phyloP scores from a whole-genome alignment of 73 alveolate species.

The Paraurostyla sp. region DNA sequence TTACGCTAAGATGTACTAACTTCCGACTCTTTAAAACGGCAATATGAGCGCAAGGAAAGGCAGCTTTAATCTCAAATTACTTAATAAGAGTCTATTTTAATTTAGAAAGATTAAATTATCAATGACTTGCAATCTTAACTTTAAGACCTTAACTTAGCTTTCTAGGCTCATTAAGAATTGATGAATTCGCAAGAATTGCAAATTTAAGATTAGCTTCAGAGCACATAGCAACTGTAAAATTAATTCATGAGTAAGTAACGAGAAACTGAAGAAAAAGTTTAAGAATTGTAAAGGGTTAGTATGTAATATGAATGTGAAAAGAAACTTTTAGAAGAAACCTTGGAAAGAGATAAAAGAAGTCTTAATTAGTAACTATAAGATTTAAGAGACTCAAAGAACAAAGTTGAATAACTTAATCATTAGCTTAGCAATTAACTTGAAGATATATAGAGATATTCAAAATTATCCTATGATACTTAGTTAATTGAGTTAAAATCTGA shows the following conservation, averaged over 20 bases:
- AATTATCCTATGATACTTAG: background rate
- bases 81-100: background rate
- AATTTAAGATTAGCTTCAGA: constrained; percentile 1
- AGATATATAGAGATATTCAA: background rate
- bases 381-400: background rate
- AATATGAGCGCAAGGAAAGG: constrained; percentile 10
- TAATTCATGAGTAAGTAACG: background rate
- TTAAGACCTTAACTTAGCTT: background rate
- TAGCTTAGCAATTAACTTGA: constrained; percentile 1
- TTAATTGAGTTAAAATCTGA: background rate
- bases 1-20: constrained; percentile 21
- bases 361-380: background rate
- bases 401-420: background rate
- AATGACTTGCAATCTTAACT: background rate
- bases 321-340: constrained; percentile 26
- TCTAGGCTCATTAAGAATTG: constrained; percentile 1
- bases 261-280: background rate
- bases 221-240: background rate
- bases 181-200: background rate
- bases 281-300: background rate
- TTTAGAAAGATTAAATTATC: background rate
- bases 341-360: background rate
- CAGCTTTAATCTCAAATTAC: background rate
- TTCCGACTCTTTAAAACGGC: constrained; percentile 10
- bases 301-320: background rate